phyloP scores from a whole-genome alignment of 2,329 filamentous ascomycete species.

The Colletotrichum sp. region DNA sequence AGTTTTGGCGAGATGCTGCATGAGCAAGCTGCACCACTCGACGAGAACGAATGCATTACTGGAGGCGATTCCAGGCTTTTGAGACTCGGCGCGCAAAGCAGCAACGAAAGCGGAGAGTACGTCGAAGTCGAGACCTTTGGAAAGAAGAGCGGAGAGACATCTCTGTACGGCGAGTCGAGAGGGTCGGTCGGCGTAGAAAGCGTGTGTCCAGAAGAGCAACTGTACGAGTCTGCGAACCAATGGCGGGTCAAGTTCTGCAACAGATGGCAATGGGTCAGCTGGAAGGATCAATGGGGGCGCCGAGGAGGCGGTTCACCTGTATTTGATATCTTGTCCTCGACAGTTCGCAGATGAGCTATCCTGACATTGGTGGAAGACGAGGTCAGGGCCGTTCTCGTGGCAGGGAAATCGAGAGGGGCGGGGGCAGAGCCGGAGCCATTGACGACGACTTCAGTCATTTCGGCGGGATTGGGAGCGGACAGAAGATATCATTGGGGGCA shows the following conservation, averaged over 20 bases:
- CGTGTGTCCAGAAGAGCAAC: constrained; percentile 85
- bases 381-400: constrained; percentile 55
- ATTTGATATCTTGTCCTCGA: constrained; percentile 62
- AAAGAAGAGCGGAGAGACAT: constrained; percentile 75
- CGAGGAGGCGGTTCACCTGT: constrained; percentile 49
- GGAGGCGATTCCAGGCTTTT: constrained; percentile 78
- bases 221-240: constrained; percentile 64
- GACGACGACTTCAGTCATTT: constrained; percentile 55
- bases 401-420: constrained; percentile 53
- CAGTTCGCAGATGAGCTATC: constrained; percentile 55
- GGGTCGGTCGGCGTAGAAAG: constrained; percentile 82
- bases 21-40: constrained; percentile 85
- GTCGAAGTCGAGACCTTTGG: constrained; percentile 58
- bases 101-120: constrained; percentile 69
- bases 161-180: constrained; percentile 84
- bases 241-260: constrained; percentile 51
- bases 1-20: constrained; percentile 71
- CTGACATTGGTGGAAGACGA: constrained; percentile 67
- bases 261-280: constrained; percentile 6
- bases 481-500: constrained; percentile 21
- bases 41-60: constrained; percentile 86
- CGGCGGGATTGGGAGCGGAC: constrained; percentile 29
- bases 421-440: constrained; percentile 35
- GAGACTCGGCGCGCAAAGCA: constrained; percentile 72
- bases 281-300: not conserved